Percentiles rank a stretch among this genome's conserved stretches.
Evolutionary conservation across 1,139 yeast species (phyloP).

Genomic region (Blastobotrys raffinosifermentans): DNA sequence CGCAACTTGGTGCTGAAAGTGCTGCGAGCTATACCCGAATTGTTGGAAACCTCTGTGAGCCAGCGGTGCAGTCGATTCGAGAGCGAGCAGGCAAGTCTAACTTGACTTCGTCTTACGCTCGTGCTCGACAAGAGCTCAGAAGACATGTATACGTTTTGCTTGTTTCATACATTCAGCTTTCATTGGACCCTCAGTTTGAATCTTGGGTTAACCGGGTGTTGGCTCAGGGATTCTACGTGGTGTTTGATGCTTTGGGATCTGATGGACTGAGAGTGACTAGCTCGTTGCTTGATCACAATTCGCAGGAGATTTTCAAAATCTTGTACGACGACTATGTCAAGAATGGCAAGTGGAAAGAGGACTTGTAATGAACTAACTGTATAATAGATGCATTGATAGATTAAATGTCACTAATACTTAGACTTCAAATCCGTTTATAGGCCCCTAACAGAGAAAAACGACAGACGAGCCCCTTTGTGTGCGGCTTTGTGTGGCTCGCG

Average conservation of each 20-base stretch:
- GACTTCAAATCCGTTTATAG: too few relatives aligned
- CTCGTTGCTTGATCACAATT: constrained; percentile 63
- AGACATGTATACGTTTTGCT: constrained; percentile 59
- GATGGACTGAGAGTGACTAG: constrained; percentile 62
- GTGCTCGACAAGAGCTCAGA: constrained; percentile 55
- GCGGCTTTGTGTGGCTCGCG: too few relatives aligned
- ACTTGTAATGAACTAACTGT: constrained; percentile 26
- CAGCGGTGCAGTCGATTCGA: constrained; percentile 37
- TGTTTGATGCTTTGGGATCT: constrained; percentile 65
- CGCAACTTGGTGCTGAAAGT: constrained; percentile 2
- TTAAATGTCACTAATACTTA: too few relatives aligned
- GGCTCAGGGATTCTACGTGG: constrained; percentile 50
- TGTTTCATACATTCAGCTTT: constrained; percentile 43
- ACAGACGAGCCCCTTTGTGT: too few relatives aligned
- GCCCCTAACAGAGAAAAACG: too few relatives aligned
- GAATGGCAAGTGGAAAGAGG: constrained; percentile 79
- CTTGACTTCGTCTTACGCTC: constrained; percentile 51
- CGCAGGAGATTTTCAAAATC: constrained; percentile 61
- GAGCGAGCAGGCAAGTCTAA: constrained; percentile 26
- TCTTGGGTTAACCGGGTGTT: constrained; percentile 47
- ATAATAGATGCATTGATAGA: too few relatives aligned
- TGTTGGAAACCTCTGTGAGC: constrained; percentile 68
- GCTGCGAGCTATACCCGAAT: constrained; percentile 54
- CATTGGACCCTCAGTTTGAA: constrained; percentile 48
- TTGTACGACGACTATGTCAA: constrained; percentile 68